Evolutionary conservation across 257 asterid genomes (phyloP).

Genomic region (Solanum arcanum): DNA sequence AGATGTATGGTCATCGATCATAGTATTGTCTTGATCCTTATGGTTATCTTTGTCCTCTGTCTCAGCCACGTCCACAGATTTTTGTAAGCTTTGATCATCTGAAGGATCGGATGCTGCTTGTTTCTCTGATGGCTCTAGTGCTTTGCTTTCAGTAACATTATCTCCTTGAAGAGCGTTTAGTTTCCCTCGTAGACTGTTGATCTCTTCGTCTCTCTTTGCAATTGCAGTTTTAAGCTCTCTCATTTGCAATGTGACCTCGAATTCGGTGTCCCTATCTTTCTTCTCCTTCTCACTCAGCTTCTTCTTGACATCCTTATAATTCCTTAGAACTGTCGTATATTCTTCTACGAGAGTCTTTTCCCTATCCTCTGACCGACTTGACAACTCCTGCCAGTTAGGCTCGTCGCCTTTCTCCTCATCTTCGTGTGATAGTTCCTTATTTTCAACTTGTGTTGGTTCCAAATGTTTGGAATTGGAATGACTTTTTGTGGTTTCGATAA

Average conservation of each 20-base stretch:
- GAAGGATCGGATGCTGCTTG: background rate
- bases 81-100: background rate
- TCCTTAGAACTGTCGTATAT: conserved; percentile 54
- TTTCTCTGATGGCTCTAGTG: background rate
- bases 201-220: conserved; percentile 58
- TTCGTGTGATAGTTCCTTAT: background rate
- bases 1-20: conserved; percentile 11
- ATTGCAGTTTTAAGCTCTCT: conserved; percentile 48
- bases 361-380: conserved; percentile 59
- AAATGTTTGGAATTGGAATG: background rate
- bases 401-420: conserved; percentile 21
- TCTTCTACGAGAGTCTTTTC: conserved; percentile 65
- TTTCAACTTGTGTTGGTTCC: conserved; percentile 12
- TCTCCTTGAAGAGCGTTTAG: conserved; percentile 15
- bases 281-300: conserved; percentile 53
- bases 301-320: conserved; percentile 73
- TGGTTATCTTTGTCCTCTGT: background rate
- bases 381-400: conserved; percentile 60
- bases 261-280: conserved; percentile 44
- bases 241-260: conserved; percentile 51
- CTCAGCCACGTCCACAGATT: background rate
- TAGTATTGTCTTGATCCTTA: background rate
- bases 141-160: background rate
- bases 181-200: conserved; percentile 33
- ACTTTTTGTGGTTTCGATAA: conserved; percentile 5